A percentile compares a stretch with the other conserved stretches of the same genome.
Conservation (phyloP, 805 yeast species). For the Spathaspora passalidarum region DNA sequence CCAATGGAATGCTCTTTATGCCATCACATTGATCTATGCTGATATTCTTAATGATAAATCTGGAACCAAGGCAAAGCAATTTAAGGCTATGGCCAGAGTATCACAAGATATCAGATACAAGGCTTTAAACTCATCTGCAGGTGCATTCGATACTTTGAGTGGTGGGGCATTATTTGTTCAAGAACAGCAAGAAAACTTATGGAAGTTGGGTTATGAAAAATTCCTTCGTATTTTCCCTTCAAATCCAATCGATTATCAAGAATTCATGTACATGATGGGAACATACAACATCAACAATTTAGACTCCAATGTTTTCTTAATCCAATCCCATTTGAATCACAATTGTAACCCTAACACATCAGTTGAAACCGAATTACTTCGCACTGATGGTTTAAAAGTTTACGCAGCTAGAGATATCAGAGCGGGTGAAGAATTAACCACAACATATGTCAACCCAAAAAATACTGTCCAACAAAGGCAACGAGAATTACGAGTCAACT, state of each 20-base stretch:
- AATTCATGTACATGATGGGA: constrained; percentile 62
- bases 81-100: constrained; percentile 64
- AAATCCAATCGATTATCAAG: constrained; percentile 41
- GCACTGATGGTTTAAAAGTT: constrained; percentile 56
- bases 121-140: constrained; percentile 54
- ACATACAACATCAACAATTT: constrained; percentile 72
- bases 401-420: constrained; percentile 56
- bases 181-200: constrained; percentile 55
- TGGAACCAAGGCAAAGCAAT: constrained; percentile 41
- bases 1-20: constrained; percentile 67
- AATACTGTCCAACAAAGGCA: constrained; percentile 62
- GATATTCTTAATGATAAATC: constrained; percentile 40
- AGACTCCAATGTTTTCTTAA: constrained; percentile 57
- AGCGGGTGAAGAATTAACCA: constrained; percentile 64
- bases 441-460: constrained; percentile 67
- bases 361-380: constrained; percentile 40
- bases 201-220: constrained; percentile 55
- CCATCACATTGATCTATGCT: constrained; percentile 57
- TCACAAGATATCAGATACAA: constrained; percentile 63
- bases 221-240: constrained; percentile 50
- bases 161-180: constrained; percentile 54
- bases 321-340: constrained; percentile 74
- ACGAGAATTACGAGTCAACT: constrained; percentile 62
- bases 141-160: constrained; percentile 49
- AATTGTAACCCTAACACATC: constrained; percentile 70